Percentiles rank a stretch among this genome's conserved stretches.
These are phyloP conservation scores for Monoraphidium neglectum DNA, from an alignment of 139 green algal genomes.

Conservation along the genomic window DNA sequence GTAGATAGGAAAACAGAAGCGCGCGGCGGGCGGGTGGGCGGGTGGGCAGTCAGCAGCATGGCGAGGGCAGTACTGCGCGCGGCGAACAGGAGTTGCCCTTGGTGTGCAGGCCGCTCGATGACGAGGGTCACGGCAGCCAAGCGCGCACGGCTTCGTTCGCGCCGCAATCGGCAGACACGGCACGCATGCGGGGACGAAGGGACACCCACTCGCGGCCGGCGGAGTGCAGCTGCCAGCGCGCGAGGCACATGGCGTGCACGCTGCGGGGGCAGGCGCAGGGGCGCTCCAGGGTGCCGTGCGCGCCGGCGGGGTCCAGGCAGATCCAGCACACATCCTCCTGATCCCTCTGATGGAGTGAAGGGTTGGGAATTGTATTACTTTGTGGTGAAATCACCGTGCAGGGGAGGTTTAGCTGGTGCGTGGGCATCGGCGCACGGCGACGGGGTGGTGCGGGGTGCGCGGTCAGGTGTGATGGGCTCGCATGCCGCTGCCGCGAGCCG, in stretches of 20 bases:
- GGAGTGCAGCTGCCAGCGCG: conserved; percentile 54
- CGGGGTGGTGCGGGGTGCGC: too few relatives aligned
- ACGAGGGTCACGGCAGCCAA: not conserved
- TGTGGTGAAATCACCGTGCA: too few relatives aligned
- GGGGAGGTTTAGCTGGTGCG: too few relatives aligned
- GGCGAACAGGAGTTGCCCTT: not conserved
- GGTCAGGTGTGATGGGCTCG: too few relatives aligned
- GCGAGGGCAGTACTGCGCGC: not conserved
- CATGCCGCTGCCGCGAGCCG: too few relatives aligned
- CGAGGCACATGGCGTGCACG: conserved; percentile 38
- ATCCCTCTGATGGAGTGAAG: too few relatives aligned
- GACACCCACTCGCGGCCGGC: conserved; percentile 33
- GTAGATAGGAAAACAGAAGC: not conserved
- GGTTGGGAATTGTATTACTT: too few relatives aligned
- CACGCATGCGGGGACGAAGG: not conserved
- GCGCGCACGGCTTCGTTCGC: not conserved
- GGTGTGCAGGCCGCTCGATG: not conserved
- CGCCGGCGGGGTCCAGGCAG: conserved; percentile 29
- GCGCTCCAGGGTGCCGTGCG: conserved; percentile 10
- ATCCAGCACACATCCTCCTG: conserved; percentile 44
- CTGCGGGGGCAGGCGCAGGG: conserved; percentile 36
- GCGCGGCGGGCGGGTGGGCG: not conserved
- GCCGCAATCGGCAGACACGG: not conserved
- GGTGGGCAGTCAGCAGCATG: too few relatives aligned
- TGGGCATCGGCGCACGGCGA: too few relatives aligned